phyloP scores from a whole-genome alignment of 2,329 filamentous ascomycete species.

The Pezicula radicicola region DNA sequence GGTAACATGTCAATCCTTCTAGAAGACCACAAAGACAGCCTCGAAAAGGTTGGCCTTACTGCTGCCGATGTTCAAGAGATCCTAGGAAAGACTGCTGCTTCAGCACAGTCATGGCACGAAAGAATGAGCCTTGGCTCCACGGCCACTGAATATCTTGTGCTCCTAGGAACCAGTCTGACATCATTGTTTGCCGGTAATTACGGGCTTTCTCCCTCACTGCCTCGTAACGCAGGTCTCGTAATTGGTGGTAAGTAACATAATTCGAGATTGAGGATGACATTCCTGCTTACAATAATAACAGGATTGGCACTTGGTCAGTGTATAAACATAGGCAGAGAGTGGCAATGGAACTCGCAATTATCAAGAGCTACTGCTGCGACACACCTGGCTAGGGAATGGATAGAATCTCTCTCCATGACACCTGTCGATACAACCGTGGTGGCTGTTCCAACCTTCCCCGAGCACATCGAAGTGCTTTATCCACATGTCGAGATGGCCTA shows the following conservation, averaged over 20 bases:
- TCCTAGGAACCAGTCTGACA: slow-evolving; percentile 10
- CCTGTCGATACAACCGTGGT: no score
- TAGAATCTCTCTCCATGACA: no score
- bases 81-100: slow-evolving; percentile 18
- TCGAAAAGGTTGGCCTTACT: slow-evolving; percentile 18
- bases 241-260: slow-evolving; percentile 12
- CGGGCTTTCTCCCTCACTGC: slow-evolving; percentile 18
- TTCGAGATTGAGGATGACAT: background rate
- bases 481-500: no score
- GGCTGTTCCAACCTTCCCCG: no score
- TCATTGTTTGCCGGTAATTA: slow-evolving; percentile 20
- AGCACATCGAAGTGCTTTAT: no score
- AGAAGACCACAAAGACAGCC: slow-evolving; percentile 16
- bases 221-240: slow-evolving; percentile 16
- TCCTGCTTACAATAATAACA: background rate
- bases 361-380: background rate
- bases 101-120: slow-evolving; percentile 14
- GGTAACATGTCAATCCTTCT: slow-evolving; percentile 22
- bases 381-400: background rate
- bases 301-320: slow-evolving; percentile 4
- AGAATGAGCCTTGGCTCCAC: slow-evolving; percentile 6
- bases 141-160: slow-evolving; percentile 17
- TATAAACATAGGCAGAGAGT: background rate
- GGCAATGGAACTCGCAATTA: background rate
- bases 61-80: slow-evolving; percentile 19